Evolutionary conservation across 2,329 filamentous ascomycete genomes (phyloP).

Genomic region (Ophiocordyceps camponoti-saundersi): DNA sequence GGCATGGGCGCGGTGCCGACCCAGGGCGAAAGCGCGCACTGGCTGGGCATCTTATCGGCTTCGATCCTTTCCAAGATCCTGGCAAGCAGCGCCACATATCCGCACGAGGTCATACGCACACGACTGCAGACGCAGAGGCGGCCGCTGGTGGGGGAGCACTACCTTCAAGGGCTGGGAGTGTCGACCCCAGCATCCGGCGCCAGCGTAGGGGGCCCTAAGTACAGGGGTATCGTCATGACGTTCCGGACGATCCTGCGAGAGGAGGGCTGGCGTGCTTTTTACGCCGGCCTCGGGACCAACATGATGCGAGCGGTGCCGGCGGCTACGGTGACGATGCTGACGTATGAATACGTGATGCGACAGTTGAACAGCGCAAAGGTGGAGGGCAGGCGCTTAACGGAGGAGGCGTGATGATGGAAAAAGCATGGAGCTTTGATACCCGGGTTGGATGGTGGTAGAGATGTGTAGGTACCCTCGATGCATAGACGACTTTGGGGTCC

Average conservation of each 20-base stretch:
- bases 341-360: constrained; percentile 66
- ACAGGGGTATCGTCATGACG: constrained; percentile 66
- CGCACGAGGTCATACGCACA: constrained; percentile 90
- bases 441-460: constrained; percentile 9
- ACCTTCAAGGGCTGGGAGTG: constrained; percentile 31
- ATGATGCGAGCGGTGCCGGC: constrained; percentile 91
- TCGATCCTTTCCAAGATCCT: constrained; percentile 90
- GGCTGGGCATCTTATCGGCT: constrained; percentile 69
- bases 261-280: constrained; percentile 93
- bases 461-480: constrained; percentile 1
- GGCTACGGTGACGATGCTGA: constrained; percentile 93
- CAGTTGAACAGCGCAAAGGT: constrained; percentile 26
- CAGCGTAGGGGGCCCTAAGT: constrained; percentile 29
- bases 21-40: constrained; percentile 39
- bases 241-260: constrained; percentile 73
- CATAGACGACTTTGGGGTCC: constrained; percentile 13
- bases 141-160: constrained; percentile 38
- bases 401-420: neutral
- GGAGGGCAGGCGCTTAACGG: constrained; percentile 18
- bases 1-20: constrained; percentile 55
- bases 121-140: constrained; percentile 85
- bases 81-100: constrained; percentile 89
- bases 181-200: constrained; percentile 13
- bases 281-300: constrained; percentile 93
- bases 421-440: constrained; percentile 14